These are phyloP conservation scores for Collybia sordida DNA, from an alignment of 768 basidiomycete genomes.

Conservation along the genomic window DNA sequence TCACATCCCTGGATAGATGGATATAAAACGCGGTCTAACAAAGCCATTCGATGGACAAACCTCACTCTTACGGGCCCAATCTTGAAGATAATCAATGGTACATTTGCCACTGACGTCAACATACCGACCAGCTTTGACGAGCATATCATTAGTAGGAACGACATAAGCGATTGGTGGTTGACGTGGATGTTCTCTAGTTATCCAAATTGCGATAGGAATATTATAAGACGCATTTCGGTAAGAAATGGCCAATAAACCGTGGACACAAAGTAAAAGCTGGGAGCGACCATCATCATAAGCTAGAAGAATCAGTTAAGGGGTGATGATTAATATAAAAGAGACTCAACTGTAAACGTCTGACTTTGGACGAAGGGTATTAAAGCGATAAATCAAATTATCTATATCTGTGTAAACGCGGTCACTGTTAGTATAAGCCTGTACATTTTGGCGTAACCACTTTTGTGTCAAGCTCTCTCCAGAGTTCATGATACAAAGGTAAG, in stretches of 20 bases:
- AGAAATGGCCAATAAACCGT: slow-evolving; percentile 88
- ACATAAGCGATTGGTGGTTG: slow-evolving; percentile 87
- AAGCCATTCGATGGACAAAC: slow-evolving; percentile 42
- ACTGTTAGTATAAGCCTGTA: slow-evolving; percentile 50
- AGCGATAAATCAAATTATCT: slow-evolving; percentile 54
- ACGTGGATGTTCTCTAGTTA: slow-evolving; percentile 81
- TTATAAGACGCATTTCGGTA: slow-evolving; percentile 82
- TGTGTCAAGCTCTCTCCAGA: slow-evolving; percentile 38
- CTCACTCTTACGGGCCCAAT: slow-evolving; percentile 86
- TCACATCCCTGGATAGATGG: slow-evolving; percentile 61
- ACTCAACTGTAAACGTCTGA: slow-evolving; percentile 76
- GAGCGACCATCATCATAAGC: slow-evolving; percentile 95
- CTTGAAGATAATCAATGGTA: slow-evolving; percentile 62
- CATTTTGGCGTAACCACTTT: slow-evolving; percentile 69
- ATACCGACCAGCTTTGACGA: slow-evolving; percentile 71
- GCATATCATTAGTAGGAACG: slow-evolving; percentile 88
- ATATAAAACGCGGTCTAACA: slow-evolving; percentile 8
- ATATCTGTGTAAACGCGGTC: slow-evolving; percentile 66
- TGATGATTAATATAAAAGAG: slow-evolving; percentile 6
- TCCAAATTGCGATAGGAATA: slow-evolving; percentile 90
- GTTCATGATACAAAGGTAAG: slow-evolving; percentile 11
- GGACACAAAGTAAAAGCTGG: slow-evolving; percentile 85
- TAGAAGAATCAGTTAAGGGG: slow-evolving; percentile 28
- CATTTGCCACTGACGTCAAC: slow-evolving; percentile 84
- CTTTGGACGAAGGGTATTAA: slow-evolving; percentile 66